A percentile compares a stretch with the other conserved stretches of the same genome.
Evolutionary conservation across 1,139 yeast species (phyloP).

Genomic region (Williopsis jadinii): DNA sequence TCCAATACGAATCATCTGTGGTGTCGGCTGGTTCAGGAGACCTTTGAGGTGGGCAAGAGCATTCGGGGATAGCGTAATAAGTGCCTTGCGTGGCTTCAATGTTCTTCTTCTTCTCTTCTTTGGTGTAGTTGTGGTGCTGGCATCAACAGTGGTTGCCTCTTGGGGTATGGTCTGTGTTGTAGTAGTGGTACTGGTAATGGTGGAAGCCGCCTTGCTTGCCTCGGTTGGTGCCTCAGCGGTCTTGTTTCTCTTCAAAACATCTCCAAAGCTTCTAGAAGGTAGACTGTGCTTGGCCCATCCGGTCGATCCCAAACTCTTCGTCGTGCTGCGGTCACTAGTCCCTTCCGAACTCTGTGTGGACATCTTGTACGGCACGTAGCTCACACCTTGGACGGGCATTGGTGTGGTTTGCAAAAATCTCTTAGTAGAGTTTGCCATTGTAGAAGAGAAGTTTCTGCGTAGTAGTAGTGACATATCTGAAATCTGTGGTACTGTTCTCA

Average conservation of each 20-base stretch:
- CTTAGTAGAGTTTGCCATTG: conserved; percentile 12
- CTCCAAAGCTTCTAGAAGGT: conserved; percentile 22
- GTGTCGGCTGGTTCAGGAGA: conserved; percentile 72
- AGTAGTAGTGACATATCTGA: conserved; percentile 2
- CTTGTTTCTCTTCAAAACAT: conserved; percentile 16
- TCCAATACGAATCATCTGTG: conserved; percentile 84
- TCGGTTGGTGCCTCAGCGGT: conserved; percentile 2
- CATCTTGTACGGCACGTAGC: conserved; percentile 15
- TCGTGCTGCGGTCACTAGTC: background rate
- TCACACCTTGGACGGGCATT: conserved; percentile 10
- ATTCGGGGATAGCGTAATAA: conserved; percentile 66
- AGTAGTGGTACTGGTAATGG: background rate
- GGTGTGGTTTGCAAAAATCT: conserved; percentile 18
- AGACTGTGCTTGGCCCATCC: conserved; percentile 21
- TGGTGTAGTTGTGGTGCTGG: conserved; percentile 3
- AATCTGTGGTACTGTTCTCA: conserved; percentile 7
- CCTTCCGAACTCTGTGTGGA: conserved; percentile 1
- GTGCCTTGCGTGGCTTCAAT: conserved; percentile 80
- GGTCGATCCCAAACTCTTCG: background rate
- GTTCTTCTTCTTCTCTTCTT: conserved; percentile 53
- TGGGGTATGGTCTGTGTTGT: conserved; percentile 1
- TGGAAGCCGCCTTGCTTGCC: conserved; percentile 1
- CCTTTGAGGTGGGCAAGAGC: conserved; percentile 68
- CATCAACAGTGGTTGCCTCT: conserved; percentile 1
- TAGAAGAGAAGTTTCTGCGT: conserved; percentile 10